Conservation (phyloP, 257 asterid species). For the Scutellaria barbata region DNA sequence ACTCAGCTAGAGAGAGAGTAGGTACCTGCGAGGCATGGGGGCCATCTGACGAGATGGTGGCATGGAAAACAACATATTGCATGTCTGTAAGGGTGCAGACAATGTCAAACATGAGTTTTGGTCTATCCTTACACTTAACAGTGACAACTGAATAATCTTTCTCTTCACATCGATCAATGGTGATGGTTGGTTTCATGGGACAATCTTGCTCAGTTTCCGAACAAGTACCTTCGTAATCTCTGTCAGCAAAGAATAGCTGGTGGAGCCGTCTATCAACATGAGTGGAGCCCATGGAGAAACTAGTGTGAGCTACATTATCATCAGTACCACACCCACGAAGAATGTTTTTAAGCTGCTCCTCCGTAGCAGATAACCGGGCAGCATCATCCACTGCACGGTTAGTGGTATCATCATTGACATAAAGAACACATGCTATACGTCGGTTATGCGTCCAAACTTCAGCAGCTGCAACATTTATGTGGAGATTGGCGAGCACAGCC, state of each 20-base stretch:
- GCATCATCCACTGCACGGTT: constrained; percentile 63
- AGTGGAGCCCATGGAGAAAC: constrained; percentile 67
- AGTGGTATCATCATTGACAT: constrained; percentile 68
- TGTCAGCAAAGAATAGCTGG: constrained; percentile 83
- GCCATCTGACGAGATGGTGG: constrained; percentile 79
- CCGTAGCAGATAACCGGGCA: constrained; percentile 67
- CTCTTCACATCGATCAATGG: constrained; percentile 78
- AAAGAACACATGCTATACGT: constrained; percentile 89
- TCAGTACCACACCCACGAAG: constrained; percentile 62
- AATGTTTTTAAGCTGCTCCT: constrained; percentile 81
- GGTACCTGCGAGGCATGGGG: constrained; percentile 91
- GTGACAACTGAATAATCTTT: constrained; percentile 86
- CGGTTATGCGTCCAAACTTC: constrained; percentile 97
- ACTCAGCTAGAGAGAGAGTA: background rate
- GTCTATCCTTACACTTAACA: constrained; percentile 87
- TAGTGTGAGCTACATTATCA: constrained; percentile 55
- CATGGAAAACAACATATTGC: constrained; percentile 92
- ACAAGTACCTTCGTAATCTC: constrained; percentile 73
- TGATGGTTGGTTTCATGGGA: constrained; percentile 58
- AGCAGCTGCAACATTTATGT: constrained; percentile 83
- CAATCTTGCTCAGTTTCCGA: constrained; percentile 41
- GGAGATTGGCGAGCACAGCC: constrained; percentile 83
- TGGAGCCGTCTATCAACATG: constrained; percentile 92
- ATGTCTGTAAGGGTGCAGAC: constrained; percentile 97
- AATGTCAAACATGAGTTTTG: constrained; percentile 95